Evolutionary conservation across 352 stramenopile species (phyloP).

Genomic region (Globisporangium splendens): DNA sequence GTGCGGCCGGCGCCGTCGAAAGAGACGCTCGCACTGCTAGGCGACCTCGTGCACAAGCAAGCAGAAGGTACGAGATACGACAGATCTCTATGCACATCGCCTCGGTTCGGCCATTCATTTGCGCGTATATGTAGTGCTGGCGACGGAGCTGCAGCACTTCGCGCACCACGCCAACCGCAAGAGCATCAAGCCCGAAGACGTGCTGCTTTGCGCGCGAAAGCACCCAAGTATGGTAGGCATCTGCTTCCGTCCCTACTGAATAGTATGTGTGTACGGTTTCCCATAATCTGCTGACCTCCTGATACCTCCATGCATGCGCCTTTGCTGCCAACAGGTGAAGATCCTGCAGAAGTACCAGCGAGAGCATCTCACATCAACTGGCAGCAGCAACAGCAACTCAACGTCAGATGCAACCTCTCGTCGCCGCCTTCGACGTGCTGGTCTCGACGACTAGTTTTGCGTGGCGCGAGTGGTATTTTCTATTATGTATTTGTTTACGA

Average conservation of each 20-base stretch:
- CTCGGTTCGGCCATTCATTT: not conserved
- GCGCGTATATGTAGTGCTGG: constrained; percentile 37
- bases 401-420: constrained; percentile 19
- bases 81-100: not conserved
- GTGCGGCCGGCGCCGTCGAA: constrained; percentile 48
- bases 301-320: not conserved
- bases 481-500: not conserved
- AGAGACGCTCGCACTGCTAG: constrained; percentile 58
- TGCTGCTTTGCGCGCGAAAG: constrained; percentile 62
- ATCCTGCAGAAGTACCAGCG: constrained; percentile 58
- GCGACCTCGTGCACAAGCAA: constrained; percentile 62
- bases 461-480: not conserved
- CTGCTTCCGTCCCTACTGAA: not conserved
- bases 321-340: constrained; percentile 28
- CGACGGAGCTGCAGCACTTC: constrained; percentile 75
- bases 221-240: constrained; percentile 43
- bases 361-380: constrained; percentile 25
- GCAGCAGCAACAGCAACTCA: constrained; percentile 3
- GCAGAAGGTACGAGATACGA: constrained; percentile 35
- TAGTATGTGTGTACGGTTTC: not conserved
- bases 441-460: constrained; percentile 15
- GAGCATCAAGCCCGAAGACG: constrained; percentile 71
- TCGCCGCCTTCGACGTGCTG: constrained; percentile 8
- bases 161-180: constrained; percentile 66
- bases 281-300: not conserved